Conservation (phyloP, 2,329 filamentous ascomycete genomes). For the Botrytis cinerea region DNA sequence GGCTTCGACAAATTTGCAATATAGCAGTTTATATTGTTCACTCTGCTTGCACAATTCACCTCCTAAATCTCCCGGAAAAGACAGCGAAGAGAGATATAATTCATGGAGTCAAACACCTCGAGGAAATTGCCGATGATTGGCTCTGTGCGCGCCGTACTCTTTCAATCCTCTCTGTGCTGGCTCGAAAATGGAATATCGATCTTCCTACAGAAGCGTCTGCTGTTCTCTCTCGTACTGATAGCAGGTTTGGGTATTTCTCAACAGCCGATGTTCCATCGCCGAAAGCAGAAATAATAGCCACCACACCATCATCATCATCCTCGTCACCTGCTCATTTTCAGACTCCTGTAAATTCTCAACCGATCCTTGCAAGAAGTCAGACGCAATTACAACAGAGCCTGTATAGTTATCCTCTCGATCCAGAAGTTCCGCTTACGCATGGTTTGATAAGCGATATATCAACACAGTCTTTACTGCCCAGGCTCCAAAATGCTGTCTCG, state of each 20-base stretch:
- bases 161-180: slow-evolving; percentile 79
- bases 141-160: slow-evolving; percentile 83
- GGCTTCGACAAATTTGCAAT: slow-evolving; percentile 91
- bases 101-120: slow-evolving; percentile 86
- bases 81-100: slow-evolving; percentile 86
- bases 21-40: slow-evolving; percentile 95
- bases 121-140: slow-evolving; percentile 96
- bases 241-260: slow-evolving; percentile 74
- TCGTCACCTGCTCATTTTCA: slow-evolving; percentile 32
- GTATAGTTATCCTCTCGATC: slow-evolving; percentile 34
- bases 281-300: slow-evolving; percentile 39
- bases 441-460: neutral
- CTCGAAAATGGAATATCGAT: slow-evolving; percentile 86
- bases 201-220: slow-evolving; percentile 79
- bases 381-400: slow-evolving; percentile 38
- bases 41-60: slow-evolving; percentile 89
- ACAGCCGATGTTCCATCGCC: slow-evolving; percentile 42
- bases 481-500: neutral
- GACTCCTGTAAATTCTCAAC: slow-evolving; percentile 22
- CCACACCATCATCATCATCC: slow-evolving; percentile 30
- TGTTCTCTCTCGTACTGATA: slow-evolving; percentile 76
- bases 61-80: slow-evolving; percentile 91
- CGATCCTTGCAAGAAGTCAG: slow-evolving; percentile 24
- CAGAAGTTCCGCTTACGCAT: neutral
- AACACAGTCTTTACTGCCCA: neutral